phyloP scores from a whole-genome alignment of 1,139 yeast genomes.

The Arxiozyma slooffiae region DNA sequence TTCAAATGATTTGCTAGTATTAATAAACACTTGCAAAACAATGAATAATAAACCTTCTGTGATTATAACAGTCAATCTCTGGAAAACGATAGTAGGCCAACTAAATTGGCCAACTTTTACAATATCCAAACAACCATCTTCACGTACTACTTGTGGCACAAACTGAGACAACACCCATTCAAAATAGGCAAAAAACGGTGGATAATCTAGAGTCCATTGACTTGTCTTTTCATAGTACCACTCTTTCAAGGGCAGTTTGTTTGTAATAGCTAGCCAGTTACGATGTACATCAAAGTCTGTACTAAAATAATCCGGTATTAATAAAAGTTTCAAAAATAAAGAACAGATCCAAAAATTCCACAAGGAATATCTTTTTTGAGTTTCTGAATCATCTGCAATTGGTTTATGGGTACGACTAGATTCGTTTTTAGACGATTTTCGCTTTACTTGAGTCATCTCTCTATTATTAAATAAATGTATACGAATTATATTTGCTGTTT shows the following conservation, averaged over 20 bases:
- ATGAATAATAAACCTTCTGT: conserved; percentile 66
- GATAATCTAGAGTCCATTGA: conserved; percentile 95
- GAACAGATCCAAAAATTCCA: conserved; percentile 59
- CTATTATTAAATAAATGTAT: no score
- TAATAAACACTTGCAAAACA: conserved; percentile 63
- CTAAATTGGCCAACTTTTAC: conserved; percentile 60
- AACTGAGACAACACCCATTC: conserved; percentile 70
- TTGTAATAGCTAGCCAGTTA: conserved; percentile 90
- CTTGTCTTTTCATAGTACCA: conserved; percentile 85
- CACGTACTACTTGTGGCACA: conserved; percentile 52
- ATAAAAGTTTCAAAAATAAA: conserved; percentile 44
- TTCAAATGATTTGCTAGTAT: conserved; percentile 36
- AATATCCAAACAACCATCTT: conserved; percentile 74
- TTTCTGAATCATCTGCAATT: background rate
- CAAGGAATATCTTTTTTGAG: conserved; percentile 37
- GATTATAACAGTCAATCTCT: conserved; percentile 66
- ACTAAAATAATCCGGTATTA: conserved; percentile 29
- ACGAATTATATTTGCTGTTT: background rate
- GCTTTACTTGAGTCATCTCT: background rate
- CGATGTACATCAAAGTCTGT: conserved; percentile 97
- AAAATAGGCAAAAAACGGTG: conserved; percentile 94
- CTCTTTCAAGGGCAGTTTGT: conserved; percentile 57
- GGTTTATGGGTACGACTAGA: background rate
- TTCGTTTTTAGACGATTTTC: no score
- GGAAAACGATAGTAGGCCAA: conserved; percentile 70